A percentile compares a stretch with the other conserved stretches of the same genome.
Evolutionary conservation across 208 protist species (phyloP).

Genomic region (Leishmania mexicana): DNA sequence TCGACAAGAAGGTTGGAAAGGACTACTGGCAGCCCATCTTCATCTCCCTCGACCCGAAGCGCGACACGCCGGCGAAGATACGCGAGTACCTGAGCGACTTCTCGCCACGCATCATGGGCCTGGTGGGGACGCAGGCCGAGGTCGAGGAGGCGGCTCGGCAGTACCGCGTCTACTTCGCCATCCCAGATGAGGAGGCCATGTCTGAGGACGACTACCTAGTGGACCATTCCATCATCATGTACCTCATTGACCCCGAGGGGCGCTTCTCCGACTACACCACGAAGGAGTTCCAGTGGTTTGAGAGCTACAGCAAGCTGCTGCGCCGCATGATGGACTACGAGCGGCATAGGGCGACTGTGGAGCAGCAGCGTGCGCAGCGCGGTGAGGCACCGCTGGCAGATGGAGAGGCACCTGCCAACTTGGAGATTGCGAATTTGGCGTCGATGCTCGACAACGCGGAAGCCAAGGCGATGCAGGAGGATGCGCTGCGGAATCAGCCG

Average conservation of each 20-base stretch:
- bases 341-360: constrained; percentile 37
- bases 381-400: constrained; percentile 23
- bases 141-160: constrained; percentile 75
- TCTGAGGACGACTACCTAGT: constrained; percentile 95
- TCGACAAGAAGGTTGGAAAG: constrained; percentile 81
- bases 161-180: constrained; percentile 94
- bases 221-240: constrained; percentile 96
- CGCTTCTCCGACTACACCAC: constrained; percentile 91
- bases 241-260: constrained; percentile 91
- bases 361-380: constrained; percentile 28
- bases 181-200: constrained; percentile 74
- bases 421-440: constrained; percentile 58
- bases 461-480: constrained; percentile 26
- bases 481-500: constrained; percentile 31
- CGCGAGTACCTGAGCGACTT: constrained; percentile 92
- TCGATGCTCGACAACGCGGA: constrained; percentile 53
- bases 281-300: constrained; percentile 88
- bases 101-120: constrained; percentile 87
- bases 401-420: constrained; percentile 48
- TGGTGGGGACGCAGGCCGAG: constrained; percentile 90
- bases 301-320: constrained; percentile 84
- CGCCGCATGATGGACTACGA: constrained; percentile 85
- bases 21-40: constrained; percentile 93
- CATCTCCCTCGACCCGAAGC: constrained; percentile 92
- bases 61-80: constrained; percentile 86